Evolutionary conservation across 352 stramenopile species (phyloP), one percentile per base, ranked within the genome.

Genomic region (Phytophthora boehmeriae): DNA sequence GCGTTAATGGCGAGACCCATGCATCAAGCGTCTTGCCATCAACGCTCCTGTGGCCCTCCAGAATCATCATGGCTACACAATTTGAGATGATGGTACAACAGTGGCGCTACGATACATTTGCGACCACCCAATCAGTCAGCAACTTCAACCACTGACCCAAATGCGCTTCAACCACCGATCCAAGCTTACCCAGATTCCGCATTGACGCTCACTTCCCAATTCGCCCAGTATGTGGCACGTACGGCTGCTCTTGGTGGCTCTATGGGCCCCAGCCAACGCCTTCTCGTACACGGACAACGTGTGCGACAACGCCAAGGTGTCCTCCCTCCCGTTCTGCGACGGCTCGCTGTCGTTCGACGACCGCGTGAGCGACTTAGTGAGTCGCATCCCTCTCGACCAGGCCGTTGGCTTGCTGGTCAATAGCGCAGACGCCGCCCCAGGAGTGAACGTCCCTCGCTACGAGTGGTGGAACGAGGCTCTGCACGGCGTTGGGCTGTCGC

Each of bases 401-500:
- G 88, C 90, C 22, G 74, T 90, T 36, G 75, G 67, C 8, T 59
- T 97, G 2, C 62, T 95, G 2, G 75, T 87, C 23, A 83, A 95
- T 61, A 82, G 84, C 19, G 73, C 89, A 23, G 66, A 65, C 1
- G 64, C 50, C 0, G 38, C 83, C 6, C 25, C 50, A 1, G 53
- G 23, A 13, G 48, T 83, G 1, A 67, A 66, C 4, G 30, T 98
- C 28, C 86, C 78, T 0, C 59, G 61, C 32, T 97, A 98, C 68
- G 56, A 83, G 64, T 97, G 89, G 88, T 97, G 90, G 86, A 96
- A 83, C 50, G 89, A 98, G 59, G 88, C 72, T 22, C 76, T 98
- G 41, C 93, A 97, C 45, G 93, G 91, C 19, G 75, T 97, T 30
- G 90, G 74, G 36, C 34, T 75, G 22, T 97, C 86, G 1, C 80